Base-by-base conservation (phyloP, 768 basidiomycete genomes). In the Arthromyces matolae region DNA sequence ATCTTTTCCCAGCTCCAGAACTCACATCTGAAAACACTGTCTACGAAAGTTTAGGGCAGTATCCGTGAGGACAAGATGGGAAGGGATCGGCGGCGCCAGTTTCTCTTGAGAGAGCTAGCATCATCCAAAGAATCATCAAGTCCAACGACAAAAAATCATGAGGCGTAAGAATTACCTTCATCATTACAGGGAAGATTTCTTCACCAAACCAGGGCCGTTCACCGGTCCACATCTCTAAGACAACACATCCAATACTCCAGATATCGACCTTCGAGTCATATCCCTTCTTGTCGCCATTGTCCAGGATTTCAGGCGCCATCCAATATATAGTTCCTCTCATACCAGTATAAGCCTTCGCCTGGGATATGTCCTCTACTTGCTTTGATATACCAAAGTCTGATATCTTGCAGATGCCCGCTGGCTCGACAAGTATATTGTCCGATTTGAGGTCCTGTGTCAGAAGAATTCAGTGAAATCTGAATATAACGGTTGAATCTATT, bases 331-430 rank as follows among this genome's bases (percentile, higher is more conserved):
- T 93, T 5, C 94, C 94, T 66, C 84, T 85, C 84, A 96, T 86
- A 13, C 77, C 78, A 1, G 91, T 91, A 36, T 71, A 75, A 41
- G 81, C 84, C 38, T 82, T 79, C 12, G 74, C 80, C 52, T 61
- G 54, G 22, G 76, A 69, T 39, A 80, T 78, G 54, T 89, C 81
- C 45, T 86, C 84, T 43, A 89, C 83, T 56, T 83, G 83, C 64
- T 94, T 96, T n/a, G 91, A 93, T 50, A 95, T 95, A 18, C 94
- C 94, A 60, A 98, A 97, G 65, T 96, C 93, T 1, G 90, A 89
- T 36, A 97, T 96, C 68, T 96, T 96, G 76, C 92, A 93, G 42
- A 85, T 67, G 0, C 94, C 94, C 13, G 78, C 73, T 22, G 78
- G 78, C 61, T 94, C 92, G 14, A 95, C 86, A 13, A 97, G 78